Evolutionary conservation across 176 grass and related monocot species (phyloP).

Genomic region (Eremochloa ophiuroides): DNA sequence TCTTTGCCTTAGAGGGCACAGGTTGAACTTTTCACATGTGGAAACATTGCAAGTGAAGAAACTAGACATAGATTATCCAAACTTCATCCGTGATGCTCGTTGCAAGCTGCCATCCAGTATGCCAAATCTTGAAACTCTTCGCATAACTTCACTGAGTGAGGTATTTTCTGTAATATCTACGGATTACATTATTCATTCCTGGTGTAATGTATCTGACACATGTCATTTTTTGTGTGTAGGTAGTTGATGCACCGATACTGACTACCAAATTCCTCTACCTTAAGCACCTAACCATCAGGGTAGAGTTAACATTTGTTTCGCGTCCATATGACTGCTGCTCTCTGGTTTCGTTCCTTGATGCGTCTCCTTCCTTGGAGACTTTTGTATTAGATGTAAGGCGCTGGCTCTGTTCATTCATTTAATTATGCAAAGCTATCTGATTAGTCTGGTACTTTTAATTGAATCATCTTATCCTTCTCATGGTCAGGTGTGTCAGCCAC

Average conservation of each 20-base stretch:
- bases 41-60: too few relatives aligned
- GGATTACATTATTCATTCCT: too few relatives aligned
- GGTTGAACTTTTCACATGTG: not conserved
- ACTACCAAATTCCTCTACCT: too few relatives aligned
- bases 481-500: not conserved
- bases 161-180: not conserved
- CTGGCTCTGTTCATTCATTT: too few relatives aligned
- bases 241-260: too few relatives aligned
- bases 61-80: not conserved
- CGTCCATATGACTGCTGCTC: too few relatives aligned
- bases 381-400: not conserved
- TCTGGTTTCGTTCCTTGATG: too few relatives aligned
- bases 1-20: not conserved
- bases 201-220: too few relatives aligned
- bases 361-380: not conserved
- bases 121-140: constrained; percentile 18
- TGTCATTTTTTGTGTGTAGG: too few relatives aligned
- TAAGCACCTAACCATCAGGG: too few relatives aligned
- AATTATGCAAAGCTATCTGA: not conserved
- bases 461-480: not conserved
- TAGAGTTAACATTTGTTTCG: too few relatives aligned
- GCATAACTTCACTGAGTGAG: not conserved
- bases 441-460: not conserved
- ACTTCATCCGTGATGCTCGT: not conserved
- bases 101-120: not conserved